phyloP scores from a whole-genome alignment of 2,329 filamentous ascomycete species.

The Diaporthe aspalathi region DNA sequence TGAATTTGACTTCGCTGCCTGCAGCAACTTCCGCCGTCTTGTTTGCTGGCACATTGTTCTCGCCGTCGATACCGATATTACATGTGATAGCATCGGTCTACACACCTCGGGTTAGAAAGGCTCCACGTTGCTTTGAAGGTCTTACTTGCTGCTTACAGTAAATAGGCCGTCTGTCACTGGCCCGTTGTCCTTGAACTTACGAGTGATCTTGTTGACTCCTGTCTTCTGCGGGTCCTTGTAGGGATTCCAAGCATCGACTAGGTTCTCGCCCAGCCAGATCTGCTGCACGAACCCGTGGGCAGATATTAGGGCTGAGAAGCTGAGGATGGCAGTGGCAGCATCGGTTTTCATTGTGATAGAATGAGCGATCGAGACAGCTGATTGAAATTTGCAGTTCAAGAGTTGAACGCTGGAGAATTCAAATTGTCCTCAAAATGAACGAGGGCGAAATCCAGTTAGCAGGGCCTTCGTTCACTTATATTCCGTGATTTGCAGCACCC shows the following conservation, averaged over 20 bases:
- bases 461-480: neutral
- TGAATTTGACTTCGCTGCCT: slow-evolving; percentile 14
- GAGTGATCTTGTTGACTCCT: slow-evolving; percentile 8
- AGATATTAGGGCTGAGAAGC: neutral
- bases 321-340: neutral
- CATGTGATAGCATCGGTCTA: slow-evolving; percentile 22
- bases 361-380: neutral
- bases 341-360: neutral
- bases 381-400: neutral
- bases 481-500: neutral
- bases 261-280: slow-evolving; percentile 11
- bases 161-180: slow-evolving; percentile 15
- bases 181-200: slow-evolving; percentile 16
- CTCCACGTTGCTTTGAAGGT: neutral
- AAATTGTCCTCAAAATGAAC: neutral
- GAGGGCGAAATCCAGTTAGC: too few relatives aligned
- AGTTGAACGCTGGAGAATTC: neutral
- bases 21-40: slow-evolving; percentile 4
- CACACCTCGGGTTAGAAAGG: neutral
- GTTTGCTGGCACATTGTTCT: slow-evolving; percentile 12
- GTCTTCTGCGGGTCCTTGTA: slow-evolving; percentile 14
- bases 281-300: slow-evolving; percentile 10
- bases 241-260: slow-evolving; percentile 5
- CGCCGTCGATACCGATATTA: neutral
- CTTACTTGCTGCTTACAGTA: neutral